Evolutionary conservation across 2,329 filamentous ascomycete genomes (phyloP).

Genomic region (Pezicula rhizophila): DNA sequence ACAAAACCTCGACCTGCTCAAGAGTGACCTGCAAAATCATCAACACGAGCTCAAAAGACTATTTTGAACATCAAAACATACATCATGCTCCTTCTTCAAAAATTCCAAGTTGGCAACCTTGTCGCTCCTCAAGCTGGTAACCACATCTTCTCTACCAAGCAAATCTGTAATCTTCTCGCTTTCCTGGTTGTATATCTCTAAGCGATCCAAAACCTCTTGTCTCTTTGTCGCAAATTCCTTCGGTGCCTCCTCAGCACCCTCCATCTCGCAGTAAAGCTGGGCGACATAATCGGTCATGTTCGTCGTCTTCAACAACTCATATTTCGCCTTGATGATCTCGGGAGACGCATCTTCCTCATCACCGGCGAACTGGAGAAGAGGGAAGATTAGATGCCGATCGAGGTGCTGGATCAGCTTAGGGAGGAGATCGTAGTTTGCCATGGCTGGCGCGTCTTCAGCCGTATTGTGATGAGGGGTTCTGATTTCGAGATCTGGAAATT

Average conservation of each 20-base stretch:
- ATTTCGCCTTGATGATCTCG: slow-evolving; percentile 80
- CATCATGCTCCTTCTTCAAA: slow-evolving; percentile 91
- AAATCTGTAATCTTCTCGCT: slow-evolving; percentile 85
- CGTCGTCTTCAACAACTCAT: slow-evolving; percentile 89
- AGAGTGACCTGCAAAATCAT: slow-evolving; percentile 59
- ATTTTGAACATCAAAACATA: slow-evolving; percentile 36
- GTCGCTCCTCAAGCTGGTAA: slow-evolving; percentile 86
- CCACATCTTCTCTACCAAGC: slow-evolving; percentile 80
- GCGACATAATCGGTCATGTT: slow-evolving; percentile 99
- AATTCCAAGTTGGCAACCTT: slow-evolving; percentile 99
- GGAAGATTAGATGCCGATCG: slow-evolving; percentile 94
- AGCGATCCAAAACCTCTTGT: slow-evolving; percentile 76
- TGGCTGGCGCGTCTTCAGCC: slow-evolving; percentile 42
- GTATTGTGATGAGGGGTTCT: slow-evolving; percentile 6
- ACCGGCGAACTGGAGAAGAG: slow-evolving; percentile 85
- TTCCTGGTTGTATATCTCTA: slow-evolving; percentile 80
- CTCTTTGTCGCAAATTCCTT: slow-evolving; percentile 84
- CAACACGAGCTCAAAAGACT: slow-evolving; percentile 5
- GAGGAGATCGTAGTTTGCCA: slow-evolving; percentile 51
- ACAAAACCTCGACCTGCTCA: slow-evolving; percentile 93
- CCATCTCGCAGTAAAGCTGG: slow-evolving; percentile 82
- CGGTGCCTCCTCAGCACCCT: slow-evolving; percentile 71
- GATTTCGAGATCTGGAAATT: neutral
- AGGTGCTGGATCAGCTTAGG: slow-evolving; percentile 86
- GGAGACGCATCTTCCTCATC: slow-evolving; percentile 69